Base-by-base conservation (phyloP, 768 basidiomycete genomes). In the Roridomyces roridus region DNA sequence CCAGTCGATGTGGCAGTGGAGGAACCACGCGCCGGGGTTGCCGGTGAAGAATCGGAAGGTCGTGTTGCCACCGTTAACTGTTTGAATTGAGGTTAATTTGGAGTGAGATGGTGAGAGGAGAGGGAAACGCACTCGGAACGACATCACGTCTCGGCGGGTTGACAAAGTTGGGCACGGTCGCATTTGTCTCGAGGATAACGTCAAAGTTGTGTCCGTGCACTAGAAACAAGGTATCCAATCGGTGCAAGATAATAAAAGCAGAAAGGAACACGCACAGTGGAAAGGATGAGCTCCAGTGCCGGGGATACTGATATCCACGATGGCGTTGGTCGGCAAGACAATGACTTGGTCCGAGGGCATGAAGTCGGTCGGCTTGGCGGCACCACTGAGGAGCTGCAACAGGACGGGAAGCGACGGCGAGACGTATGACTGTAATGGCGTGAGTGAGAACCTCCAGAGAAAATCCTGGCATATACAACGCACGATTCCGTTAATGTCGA, bases 21-120 rank as follows among this genome's bases (percentile, higher is more conserved):
- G 70, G 70, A 81, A 77, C 81, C 84, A 85, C 6, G 82, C 80
- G 21, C 87, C 88, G 0, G 88, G 75, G 70, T 88, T 89, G 57
- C 85, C 82, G 34, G 65, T 68, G 63, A 66, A 70, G 71, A 73
- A 74, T 5, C 74, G 65, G 71, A 75, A 73, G 2, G 73, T 75
- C 4, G 68, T 70, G 66, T 74, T 73, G 7, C 70, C 70, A 20
- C 73, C 73, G 57, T 72, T 71, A 51, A 73, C 72, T 70, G 46
- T 31, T 7, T 3, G 15, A 14, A 15, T 20, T 14, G 26, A 36
- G 5, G 40, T 17, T n/a, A 18, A 4, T 25, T 42, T n/a, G 3
- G 24, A n/a, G 23, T 14, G 11, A 34, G 7, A 11, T 34, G 31
- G 15, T 11, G 7, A 34, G 31, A 34, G 31, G 3, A 8, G 31